Evolutionary conservation across 2,329 filamentous ascomycete genomes (phyloP), one percentile per base, ranked within the genome.

Genomic region (Fusarium sambucinum): DNA sequence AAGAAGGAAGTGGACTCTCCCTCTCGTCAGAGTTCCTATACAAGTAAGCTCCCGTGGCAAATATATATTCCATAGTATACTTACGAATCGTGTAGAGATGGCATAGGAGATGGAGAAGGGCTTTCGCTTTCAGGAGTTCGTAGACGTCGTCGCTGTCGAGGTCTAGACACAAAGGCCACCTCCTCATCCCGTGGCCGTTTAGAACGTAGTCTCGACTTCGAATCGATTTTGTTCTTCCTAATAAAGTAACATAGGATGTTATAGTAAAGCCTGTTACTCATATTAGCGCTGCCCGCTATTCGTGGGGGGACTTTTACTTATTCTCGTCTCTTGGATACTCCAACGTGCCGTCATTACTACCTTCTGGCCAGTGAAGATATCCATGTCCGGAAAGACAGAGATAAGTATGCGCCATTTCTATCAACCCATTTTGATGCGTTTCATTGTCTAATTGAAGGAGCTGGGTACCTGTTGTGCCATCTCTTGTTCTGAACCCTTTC

Each of bases 361-460:
- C 30, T 4, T 6, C 5, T n/a, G 35, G 40, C 64, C 64, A 68
- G 13, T 52, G 51, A 7, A 2, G 1, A 6, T n/a, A 3, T 2
- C 64, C 63, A 25, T 68, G 41, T 0, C 5, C 12, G 6, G 3
- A 3, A 7, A 30, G 5, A 12, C 64, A 68, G 17, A 68, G 40
- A 2, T 55, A 68, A 9, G 10, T 11, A 5, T 68, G 64, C 4
- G 64, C 35, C 63, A 68, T 60, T 6, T 64, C 17, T 5, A 59
- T 9, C 1, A 68, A 25, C 2, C 59, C 59, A 2, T 17, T 2
- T 2, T 12, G 50, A 1, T 68, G 53, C 1, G 4, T 2, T 2
- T 0, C 2, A 2, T 55, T 6, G 1, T 30, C 10, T 25, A 47
- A 41, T 2, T 45, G 6, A 2, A 55, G 29, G 0, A 68, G 48